A percentile compares a stretch with the other conserved stretches of the same genome.
These are phyloP conservation scores for Alternaria angustiovoidea DNA, from an alignment of 2,329 filamentous ascomycete genomes.

Conservation along the genomic window DNA sequence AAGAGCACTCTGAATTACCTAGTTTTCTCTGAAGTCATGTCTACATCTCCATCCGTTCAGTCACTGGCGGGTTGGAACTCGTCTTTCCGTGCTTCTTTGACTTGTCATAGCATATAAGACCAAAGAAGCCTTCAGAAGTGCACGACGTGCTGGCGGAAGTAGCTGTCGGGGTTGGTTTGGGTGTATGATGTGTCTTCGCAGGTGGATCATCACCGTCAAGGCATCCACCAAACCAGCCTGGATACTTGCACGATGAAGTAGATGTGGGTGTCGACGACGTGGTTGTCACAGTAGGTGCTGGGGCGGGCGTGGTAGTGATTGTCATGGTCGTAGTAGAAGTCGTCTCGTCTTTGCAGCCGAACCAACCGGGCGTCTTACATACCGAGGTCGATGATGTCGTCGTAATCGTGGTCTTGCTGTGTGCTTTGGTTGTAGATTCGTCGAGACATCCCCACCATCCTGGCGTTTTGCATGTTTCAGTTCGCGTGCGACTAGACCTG, in stretches of 20 bases:
- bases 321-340: conserved; percentile 45
- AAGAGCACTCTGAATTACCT: neutral
- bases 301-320: conserved; percentile 33
- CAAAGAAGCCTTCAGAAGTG: conserved; percentile 40
- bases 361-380: conserved; percentile 68
- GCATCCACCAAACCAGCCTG: conserved; percentile 59
- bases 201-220: conserved; percentile 59
- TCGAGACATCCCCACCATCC: conserved; percentile 90
- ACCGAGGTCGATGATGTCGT: conserved; percentile 49
- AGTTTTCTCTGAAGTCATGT: neutral
- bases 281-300: conserved; percentile 41
- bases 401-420: conserved; percentile 57
- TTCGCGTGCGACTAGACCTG: conserved; percentile 66
- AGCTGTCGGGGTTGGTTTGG: conserved; percentile 25
- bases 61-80: conserved; percentile 9
- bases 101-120: conserved; percentile 43
- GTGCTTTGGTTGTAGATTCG: conserved; percentile 63
- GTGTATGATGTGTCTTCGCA: conserved; percentile 29
- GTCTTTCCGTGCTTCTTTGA: conserved; percentile 24
- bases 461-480: conserved; percentile 87
- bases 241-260: conserved; percentile 53
- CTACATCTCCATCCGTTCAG: conserved; percentile 41
- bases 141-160: conserved; percentile 28
- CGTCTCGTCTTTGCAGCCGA: conserved; percentile 68
- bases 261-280: conserved; percentile 44